Base-by-base conservation (phyloP, 805 yeast genomes). In the Kodamaea laetipori region DNA sequence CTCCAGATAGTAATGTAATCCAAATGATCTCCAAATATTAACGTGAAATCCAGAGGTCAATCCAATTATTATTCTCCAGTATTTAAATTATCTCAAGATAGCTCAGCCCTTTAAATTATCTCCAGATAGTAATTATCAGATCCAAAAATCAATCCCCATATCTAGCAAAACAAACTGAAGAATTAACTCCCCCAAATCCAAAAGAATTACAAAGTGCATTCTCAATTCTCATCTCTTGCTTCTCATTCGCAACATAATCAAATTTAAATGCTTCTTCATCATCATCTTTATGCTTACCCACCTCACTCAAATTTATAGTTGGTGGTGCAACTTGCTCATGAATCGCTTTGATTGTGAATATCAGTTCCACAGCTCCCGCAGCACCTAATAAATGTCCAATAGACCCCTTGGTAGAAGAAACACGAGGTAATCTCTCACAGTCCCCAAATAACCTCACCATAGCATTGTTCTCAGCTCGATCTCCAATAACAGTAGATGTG, bases 161-260 rank as follows among this genome's bases (percentile, higher is more conserved):
- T 39, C 56, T 60, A 1, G 56, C 49, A 41, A 83, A 77, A 34
- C 82, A 73, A 2, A 94, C 56, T 2, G 95, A 76, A 5, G 95
- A 84, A 62, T 94, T 94, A 4, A 95, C 88, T 6, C 99, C 99
- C 6, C 99, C 99, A 67, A 94, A 94, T 0, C 99, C 99, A 66
- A 95, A 92, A 54, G 97, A 88, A 57, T 94, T 94, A 37, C 89
- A 80, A 53, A 94, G 48, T 0, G 92, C 97, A 50, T 77, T 73
- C 3, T 74, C 55, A 3, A 86, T 58, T 2, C 61, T 54, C 17
- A 61, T 69, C 10, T 52, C 39, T 34, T 67, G 56, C 7, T 85
- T 71, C 9, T 55, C 49, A 25, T 77, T 66, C 1, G 78, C 74
- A 5, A 84, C 82, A 53, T 84, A 85, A 57, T 86, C 82, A 43